Evolutionary conservation across 768 basidiomycete species (phyloP).

Genomic region (Termitomyces sp.): DNA sequence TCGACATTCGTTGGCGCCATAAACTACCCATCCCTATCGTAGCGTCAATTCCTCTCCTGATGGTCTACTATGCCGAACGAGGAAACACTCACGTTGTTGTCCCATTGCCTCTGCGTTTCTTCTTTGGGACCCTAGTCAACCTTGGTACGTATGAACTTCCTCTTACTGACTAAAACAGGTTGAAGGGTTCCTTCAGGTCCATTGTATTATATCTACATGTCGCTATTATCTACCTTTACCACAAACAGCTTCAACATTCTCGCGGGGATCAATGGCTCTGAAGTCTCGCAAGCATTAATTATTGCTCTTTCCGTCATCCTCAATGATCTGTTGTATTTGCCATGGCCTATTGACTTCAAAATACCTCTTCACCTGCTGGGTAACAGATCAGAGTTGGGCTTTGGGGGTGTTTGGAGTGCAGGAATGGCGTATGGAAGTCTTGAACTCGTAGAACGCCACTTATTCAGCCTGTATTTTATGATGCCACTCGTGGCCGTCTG

Average conservation of each 20-base stretch:
- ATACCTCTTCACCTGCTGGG: slow-evolving; percentile 70
- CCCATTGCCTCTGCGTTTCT: slow-evolving; percentile 69
- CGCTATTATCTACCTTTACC: slow-evolving; percentile 89
- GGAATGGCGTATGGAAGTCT: slow-evolving; percentile 84
- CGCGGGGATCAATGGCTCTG: slow-evolving; percentile 95
- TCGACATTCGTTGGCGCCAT: slow-evolving; percentile 98
- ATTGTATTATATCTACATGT: slow-evolving; percentile 95
- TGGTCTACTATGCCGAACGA: slow-evolving; percentile 94
- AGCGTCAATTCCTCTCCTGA: slow-evolving; percentile 88
- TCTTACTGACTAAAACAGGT: background rate
- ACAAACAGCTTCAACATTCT: slow-evolving; percentile 99
- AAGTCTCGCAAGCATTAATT: slow-evolving; percentile 88
- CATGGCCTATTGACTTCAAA: slow-evolving; percentile 73
- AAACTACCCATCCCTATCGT: slow-evolving; percentile 97
- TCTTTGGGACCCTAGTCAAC: slow-evolving; percentile 78
- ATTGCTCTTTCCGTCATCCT: slow-evolving; percentile 87
- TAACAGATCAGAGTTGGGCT: slow-evolving; percentile 55
- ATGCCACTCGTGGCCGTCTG: slow-evolving; percentile 90
- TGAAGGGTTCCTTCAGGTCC: slow-evolving; percentile 51
- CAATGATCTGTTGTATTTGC: slow-evolving; percentile 93
- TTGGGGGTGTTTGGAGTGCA: slow-evolving; percentile 77
- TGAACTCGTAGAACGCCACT: slow-evolving; percentile 85
- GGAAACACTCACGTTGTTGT: slow-evolving; percentile 94
- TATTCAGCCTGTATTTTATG: slow-evolving; percentile 98
- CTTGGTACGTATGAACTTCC: slow-evolving; percentile 52